A percentile compares a stretch with the other conserved stretches of the same genome.
Evolutionary conservation across 768 basidiomycete species (phyloP).

Genomic region (Agrocybe chaxingu): DNA sequence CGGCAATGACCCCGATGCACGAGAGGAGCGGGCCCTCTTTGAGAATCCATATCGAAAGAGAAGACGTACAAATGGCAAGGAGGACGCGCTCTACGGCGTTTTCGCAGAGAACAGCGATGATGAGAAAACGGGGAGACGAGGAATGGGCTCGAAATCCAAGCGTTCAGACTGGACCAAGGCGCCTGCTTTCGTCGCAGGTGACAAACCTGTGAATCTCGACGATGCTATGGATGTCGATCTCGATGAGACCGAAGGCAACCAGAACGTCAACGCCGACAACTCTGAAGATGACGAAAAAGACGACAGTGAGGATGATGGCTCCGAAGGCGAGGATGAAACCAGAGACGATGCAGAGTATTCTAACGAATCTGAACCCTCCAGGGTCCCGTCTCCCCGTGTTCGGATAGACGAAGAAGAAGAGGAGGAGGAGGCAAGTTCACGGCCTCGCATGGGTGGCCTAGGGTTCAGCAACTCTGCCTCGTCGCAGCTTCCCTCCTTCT

Average conservation of each 20-base stretch:
- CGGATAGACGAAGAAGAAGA: slow-evolving; percentile 50
- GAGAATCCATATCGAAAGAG: slow-evolving; percentile 74
- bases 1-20: slow-evolving; percentile 56
- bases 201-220: slow-evolving; percentile 45
- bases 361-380: slow-evolving; percentile 49
- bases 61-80: slow-evolving; percentile 60
- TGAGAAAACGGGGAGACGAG: slow-evolving; percentile 28
- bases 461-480: slow-evolving; percentile 11
- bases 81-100: slow-evolving; percentile 74
- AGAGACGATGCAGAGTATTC: slow-evolving; percentile 35
- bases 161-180: slow-evolving; percentile 72
- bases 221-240: slow-evolving; percentile 36
- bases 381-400: slow-evolving; percentile 54
- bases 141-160: slow-evolving; percentile 24
- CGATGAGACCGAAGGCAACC: slow-evolving; percentile 25
- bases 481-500: slow-evolving; percentile 25
- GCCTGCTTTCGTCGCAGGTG: slow-evolving; percentile 68
- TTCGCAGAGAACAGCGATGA: slow-evolving; percentile 74
- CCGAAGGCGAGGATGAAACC: slow-evolving; percentile 33
- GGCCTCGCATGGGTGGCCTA: slow-evolving; percentile 40
- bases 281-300: slow-evolving; percentile 35
- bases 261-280: slow-evolving; percentile 22
- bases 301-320: slow-evolving; percentile 32
- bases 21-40: slow-evolving; percentile 74
- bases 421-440: slow-evolving; percentile 22